phyloP scores from a whole-genome alignment of 495 filamentous ascomycete genomes.

The Hypomontagnella monticulosa region DNA sequence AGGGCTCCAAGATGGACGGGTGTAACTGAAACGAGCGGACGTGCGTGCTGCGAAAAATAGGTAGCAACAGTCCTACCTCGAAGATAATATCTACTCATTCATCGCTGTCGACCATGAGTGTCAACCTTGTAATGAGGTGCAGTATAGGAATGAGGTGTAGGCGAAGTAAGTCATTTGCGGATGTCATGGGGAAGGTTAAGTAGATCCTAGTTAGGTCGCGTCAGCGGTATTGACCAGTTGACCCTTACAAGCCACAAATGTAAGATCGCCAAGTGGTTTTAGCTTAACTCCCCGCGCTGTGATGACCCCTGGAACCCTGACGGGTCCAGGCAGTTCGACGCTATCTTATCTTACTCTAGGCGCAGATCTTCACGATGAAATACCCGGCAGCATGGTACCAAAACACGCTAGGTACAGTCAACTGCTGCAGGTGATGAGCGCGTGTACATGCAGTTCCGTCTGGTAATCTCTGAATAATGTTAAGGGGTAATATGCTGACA shows the following conservation, averaged over 20 bases:
- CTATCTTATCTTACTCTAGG: conserved; percentile 18
- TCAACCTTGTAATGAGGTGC: conserved; percentile 1
- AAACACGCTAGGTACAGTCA: too few relatives aligned
- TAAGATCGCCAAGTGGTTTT: conserved; percentile 29
- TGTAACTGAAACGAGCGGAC: conserved; percentile 5
- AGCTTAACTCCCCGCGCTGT: conserved; percentile 7
- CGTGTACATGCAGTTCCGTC: too few relatives aligned
- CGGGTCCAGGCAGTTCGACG: background rate
- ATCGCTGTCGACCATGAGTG: conserved; percentile 21
- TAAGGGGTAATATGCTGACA: background rate
- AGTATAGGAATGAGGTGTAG: conserved; percentile 1
- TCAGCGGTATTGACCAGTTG: conserved; percentile 8
- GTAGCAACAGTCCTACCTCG: conserved; percentile 28
- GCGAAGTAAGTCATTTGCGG: conserved; percentile 23
- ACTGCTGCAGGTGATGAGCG: background rate
- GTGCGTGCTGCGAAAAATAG: background rate
- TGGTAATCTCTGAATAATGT: too few relatives aligned
- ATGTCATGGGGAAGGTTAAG: conserved; percentile 26
- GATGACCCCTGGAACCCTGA: background rate
- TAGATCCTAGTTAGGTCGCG: conserved; percentile 1
- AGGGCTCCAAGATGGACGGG: conserved; percentile 5
- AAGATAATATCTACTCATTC: conserved; percentile 16
- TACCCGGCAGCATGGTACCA: conserved; percentile 8
- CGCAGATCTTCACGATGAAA: conserved; percentile 5
- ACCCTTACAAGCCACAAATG: conserved; percentile 22